Evolutionary conservation across 163 green algal genomes (phyloP), one percentile per base, ranked within the genome.

Genomic region (Scenedesmus sp.): DNA sequence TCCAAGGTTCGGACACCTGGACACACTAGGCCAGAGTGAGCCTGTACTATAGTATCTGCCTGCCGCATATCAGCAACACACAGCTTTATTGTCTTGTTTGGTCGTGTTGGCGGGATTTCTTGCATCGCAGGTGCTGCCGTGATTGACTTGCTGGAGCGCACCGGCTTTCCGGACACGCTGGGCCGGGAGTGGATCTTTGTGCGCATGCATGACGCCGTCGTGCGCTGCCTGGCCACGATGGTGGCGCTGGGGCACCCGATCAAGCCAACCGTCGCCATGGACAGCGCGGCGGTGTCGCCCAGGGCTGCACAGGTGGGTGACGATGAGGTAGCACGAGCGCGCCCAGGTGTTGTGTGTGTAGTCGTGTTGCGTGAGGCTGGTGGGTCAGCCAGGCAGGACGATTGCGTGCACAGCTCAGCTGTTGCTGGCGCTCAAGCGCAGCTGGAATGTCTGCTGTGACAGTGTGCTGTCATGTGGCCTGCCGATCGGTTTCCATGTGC

Each of bases 141-240:
- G 30, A 80, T 97, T 70, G 59, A 87, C n/a, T 80, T 92, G 43
- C 83, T 98, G 53, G 93, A 95, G 85, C 85, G 89, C 35, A 93
- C 91, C 1, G 87, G 89, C 35, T 81, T 97, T 9, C 80, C 91
- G 33, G 53, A 94, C 85, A 35, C 83, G 49, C 42, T 95, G 18
- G 92, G 93, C 73, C 86, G 89, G 33, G 92, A 96, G 85, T 94
- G 92, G 90, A 94, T 97, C 68, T 95, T 94, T 83, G 95, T 97
- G 51, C 92, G 93, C 20, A 93, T 95, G 51, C 88, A 95, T 76
- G 95, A 97, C 33, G 95, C 95, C 1, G 85, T 90, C 5, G 33
- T 49, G n/a, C 10, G 43, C 70, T 84, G 70, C 49, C 70, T 85
- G 16, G 44, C 85, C 10, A 30, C 1, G 0, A 90, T 90, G 85